Conservation (phyloP, 257 asterid genomes). For the Prunella vulgaris region DNA sequence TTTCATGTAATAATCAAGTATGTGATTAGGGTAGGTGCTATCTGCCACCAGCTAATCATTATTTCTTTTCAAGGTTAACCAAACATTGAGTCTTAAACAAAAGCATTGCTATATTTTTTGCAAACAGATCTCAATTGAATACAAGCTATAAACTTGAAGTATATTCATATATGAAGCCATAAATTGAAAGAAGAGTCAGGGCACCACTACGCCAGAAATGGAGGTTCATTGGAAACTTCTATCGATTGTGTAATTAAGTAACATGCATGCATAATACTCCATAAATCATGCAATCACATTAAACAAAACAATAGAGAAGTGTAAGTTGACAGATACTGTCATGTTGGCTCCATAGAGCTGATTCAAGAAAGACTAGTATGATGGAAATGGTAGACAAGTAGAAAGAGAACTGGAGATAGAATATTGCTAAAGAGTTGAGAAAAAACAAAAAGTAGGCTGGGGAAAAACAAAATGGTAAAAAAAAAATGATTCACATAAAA, state of each 20-base stretch:
- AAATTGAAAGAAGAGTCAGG: neutral
- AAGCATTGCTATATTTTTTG: neutral
- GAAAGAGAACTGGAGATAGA: neutral
- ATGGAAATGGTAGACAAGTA: neutral
- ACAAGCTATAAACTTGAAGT: neutral
- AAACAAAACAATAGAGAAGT: neutral
- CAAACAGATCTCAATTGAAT: neutral
- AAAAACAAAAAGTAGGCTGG: neutral
- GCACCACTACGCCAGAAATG: neutral
- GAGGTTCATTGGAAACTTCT: constrained; percentile 3
- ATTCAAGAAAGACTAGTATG: neutral
- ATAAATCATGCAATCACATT: neutral
- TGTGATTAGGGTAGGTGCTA: neutral
- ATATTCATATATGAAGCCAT: constrained; percentile 5
- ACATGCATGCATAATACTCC: neutral
- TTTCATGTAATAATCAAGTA: neutral
- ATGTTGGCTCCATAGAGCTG: neutral
- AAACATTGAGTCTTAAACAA: neutral
- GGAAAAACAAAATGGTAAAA: neutral
- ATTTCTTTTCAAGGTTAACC: neutral
- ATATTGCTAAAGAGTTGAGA: neutral
- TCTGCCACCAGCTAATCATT: neutral
- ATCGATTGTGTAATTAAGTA: neutral
- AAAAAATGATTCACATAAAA: neutral
- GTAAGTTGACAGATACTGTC: neutral